phyloP scores from a whole-genome alignment of 73 alveolate species.

The Loxodes magnus region DNA sequence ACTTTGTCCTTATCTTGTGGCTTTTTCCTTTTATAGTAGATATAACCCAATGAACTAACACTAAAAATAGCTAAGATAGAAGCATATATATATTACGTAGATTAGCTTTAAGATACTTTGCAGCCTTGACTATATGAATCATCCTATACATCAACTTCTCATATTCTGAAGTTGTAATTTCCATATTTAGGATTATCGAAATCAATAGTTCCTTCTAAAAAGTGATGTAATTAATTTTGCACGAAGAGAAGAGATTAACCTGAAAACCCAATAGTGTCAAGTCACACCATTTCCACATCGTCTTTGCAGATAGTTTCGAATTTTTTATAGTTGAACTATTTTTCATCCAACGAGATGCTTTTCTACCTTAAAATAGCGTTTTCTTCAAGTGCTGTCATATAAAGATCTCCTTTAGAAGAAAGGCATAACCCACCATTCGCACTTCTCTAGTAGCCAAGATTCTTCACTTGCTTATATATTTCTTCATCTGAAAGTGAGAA shows the following conservation, averaged over 20 bases:
- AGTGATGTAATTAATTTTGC: slow-evolving; percentile 1
- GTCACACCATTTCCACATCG: slow-evolving; percentile 35
- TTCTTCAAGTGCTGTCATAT: slow-evolving; percentile 49
- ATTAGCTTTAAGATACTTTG: no score
- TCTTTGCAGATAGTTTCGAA: slow-evolving; percentile 20
- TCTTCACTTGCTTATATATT: slow-evolving; percentile 12
- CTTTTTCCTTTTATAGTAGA: no score
- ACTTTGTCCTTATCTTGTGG: no score
- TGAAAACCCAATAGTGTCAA: slow-evolving; percentile 37
- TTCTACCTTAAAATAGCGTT: slow-evolving; percentile 16
- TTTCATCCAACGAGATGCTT: slow-evolving; percentile 23
- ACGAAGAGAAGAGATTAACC: no score
- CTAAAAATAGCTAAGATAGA: no score
- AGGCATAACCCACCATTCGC: slow-evolving; percentile 53
- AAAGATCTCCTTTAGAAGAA: slow-evolving; percentile 26
- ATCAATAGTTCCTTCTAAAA: neutral
- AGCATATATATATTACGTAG: no score
- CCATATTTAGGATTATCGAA: no score
- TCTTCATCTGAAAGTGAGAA: slow-evolving; percentile 8
- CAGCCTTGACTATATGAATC: no score
- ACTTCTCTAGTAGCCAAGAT: slow-evolving; percentile 32
- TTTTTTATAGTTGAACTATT: slow-evolving; percentile 24
- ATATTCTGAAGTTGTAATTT: no score
- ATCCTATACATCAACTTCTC: no score
- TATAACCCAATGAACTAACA: no score